Conservation (phyloP, 805 yeast genomes). For the Yamadazyma ubonensis region DNA sequence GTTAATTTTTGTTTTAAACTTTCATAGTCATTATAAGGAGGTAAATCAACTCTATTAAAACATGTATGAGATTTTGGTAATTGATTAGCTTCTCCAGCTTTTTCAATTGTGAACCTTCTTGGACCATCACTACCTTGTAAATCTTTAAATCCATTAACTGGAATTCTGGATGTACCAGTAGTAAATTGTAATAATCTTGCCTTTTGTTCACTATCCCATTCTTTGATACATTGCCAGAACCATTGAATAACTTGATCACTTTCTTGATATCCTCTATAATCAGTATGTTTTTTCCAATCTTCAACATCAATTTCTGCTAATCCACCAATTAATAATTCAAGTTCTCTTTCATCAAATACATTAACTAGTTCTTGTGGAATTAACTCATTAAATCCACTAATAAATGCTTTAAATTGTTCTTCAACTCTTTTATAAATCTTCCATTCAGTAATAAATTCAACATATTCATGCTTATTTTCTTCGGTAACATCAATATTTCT, state of each 20-base stretch:
- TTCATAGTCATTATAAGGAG: constrained; percentile 85
- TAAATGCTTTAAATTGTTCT: constrained; percentile 93
- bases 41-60: constrained; percentile 97
- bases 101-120: constrained; percentile 96
- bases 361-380: constrained; percentile 95
- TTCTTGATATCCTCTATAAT: constrained; percentile 96
- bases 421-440: constrained; percentile 89
- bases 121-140: constrained; percentile 99
- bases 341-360: constrained; percentile 96
- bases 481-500: constrained; percentile 87
- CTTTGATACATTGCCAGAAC: constrained; percentile 94
- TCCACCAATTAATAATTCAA: constrained; percentile 96
- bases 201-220: constrained; percentile 96
- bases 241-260: constrained; percentile 95
- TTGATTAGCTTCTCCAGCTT: constrained; percentile 92
- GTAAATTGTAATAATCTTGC: constrained; percentile 95
- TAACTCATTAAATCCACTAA: constrained; percentile 95
- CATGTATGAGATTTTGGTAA: constrained; percentile 98
- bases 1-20: constrained; percentile 85
- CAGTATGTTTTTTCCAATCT: constrained; percentile 99
- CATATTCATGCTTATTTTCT: constrained; percentile 92
- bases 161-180: constrained; percentile 98
- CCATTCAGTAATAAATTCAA: constrained; percentile 94
- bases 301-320: constrained; percentile 96
- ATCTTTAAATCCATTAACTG: constrained; percentile 98